These are phyloP conservation scores for Boletus smithii DNA, from an alignment of 1,284 basidiomycete genomes.

Conservation along the genomic window DNA sequence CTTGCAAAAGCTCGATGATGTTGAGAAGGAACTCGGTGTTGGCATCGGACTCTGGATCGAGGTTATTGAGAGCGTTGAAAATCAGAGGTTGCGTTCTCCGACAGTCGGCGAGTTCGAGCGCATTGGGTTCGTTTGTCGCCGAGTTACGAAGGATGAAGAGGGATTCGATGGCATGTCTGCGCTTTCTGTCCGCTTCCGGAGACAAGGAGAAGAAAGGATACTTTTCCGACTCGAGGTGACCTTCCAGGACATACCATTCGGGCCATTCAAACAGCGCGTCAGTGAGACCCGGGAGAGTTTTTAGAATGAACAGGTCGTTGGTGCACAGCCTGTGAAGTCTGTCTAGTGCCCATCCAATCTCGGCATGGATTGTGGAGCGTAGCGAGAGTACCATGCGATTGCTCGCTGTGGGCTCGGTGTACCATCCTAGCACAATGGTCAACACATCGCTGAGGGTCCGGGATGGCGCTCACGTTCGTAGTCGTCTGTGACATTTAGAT, in stretches of 20 bases:
- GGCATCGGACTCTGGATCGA: conserved; percentile 55
- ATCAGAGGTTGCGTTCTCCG: conserved; percentile 60
- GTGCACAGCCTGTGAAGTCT: conserved; percentile 71
- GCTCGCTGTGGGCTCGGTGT: conserved; percentile 64
- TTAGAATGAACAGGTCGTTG: conserved; percentile 70
- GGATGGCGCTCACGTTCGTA: conserved; percentile 58
- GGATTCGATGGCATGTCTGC: conserved; percentile 69
- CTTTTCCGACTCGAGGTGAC: conserved; percentile 42
- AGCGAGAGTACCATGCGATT: conserved; percentile 83
- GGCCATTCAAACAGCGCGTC: conserved; percentile 81
- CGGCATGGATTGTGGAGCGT: conserved; percentile 68
- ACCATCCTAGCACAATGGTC: conserved; percentile 58
- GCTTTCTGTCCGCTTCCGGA: conserved; percentile 48
- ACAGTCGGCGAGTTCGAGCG: conserved; percentile 54
- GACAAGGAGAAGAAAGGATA: conserved; percentile 53
- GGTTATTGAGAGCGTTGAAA: conserved; percentile 52
- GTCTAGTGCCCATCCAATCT: conserved; percentile 79
- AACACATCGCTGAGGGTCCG: background rate
- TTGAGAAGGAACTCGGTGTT: conserved; percentile 68
- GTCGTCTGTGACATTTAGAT: conserved; percentile 62
- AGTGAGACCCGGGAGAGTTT: conserved; percentile 66
- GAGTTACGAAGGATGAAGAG: conserved; percentile 75
- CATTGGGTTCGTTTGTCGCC: conserved; percentile 64
- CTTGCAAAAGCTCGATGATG: conserved; percentile 62
- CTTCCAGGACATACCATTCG: conserved; percentile 65